Conservation (phyloP, 2,329 filamentous ascomycete species). For the Macrophomina tecta region DNA sequence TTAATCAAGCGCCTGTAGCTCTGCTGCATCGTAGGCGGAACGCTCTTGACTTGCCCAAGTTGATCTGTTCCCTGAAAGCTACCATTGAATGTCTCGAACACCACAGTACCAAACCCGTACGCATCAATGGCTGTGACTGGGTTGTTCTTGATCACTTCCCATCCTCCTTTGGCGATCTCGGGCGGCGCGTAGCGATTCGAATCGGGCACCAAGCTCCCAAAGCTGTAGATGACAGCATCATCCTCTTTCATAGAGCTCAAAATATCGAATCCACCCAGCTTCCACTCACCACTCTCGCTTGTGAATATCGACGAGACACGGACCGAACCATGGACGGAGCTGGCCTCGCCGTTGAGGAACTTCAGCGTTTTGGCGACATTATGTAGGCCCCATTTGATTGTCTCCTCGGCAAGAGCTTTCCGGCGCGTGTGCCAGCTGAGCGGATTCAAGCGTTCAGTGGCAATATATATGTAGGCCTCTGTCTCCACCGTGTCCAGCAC, state of each 20-base stretch:
- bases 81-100: conserved; percentile 93
- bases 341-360: conserved; percentile 93
- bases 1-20: conserved; percentile 91
- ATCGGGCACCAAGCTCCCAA: conserved; percentile 86
- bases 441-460: conserved; percentile 87
- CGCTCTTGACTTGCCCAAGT: conserved; percentile 80
- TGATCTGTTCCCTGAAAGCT: conserved; percentile 78
- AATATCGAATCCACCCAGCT: conserved; percentile 90
- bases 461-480: conserved; percentile 93
- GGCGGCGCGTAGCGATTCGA: conserved; percentile 84
- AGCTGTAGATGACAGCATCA: conserved; percentile 89
- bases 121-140: conserved; percentile 84
- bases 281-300: conserved; percentile 97
- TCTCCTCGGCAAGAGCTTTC: conserved; percentile 87
- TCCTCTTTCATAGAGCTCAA: conserved; percentile 96
- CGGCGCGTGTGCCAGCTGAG: conserved; percentile 89
- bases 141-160: conserved; percentile 85
- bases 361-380: conserved; percentile 90
- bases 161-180: conserved; percentile 84
- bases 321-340: conserved; percentile 87
- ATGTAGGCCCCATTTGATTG: conserved; percentile 94
- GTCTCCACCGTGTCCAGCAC: conserved; percentile 96
- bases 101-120: conserved; percentile 81
- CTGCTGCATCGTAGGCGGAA: conserved; percentile 86
- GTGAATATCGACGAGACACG: conserved; percentile 88